Evolutionary conservation across 179 eudicot genomes (phyloP).

Genomic region (Spergularia azorica): DNA sequence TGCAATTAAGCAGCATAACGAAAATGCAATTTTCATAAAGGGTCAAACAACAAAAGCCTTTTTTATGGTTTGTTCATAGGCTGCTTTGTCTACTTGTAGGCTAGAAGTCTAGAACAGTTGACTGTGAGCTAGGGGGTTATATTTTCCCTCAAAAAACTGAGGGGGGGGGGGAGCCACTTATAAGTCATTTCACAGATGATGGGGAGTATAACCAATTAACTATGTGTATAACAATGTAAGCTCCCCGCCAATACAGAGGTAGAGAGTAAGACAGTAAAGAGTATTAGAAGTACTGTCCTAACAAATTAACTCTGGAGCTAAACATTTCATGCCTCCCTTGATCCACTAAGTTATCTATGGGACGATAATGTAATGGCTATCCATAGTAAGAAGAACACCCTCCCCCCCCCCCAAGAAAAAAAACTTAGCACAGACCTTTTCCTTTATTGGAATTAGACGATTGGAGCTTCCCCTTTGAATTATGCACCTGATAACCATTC

Average conservation of each 20-base stretch:
- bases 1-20: too few species aligned
- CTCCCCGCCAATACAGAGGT: background rate
- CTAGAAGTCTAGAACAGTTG: too few species aligned
- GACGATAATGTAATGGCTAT: background rate
- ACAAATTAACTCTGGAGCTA: background rate
- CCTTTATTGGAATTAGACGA: slow-evolving; percentile 37
- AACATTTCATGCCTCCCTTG: background rate
- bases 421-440: slow-evolving; percentile 39
- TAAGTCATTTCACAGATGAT: background rate
- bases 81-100: too few species aligned
- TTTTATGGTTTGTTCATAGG: too few species aligned
- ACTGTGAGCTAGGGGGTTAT: too few species aligned
- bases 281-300: background rate
- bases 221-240: background rate
- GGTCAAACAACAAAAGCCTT: too few species aligned
- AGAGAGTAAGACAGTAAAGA: background rate
- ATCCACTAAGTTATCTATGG: too few species aligned
- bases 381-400: background rate
- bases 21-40: too few species aligned
- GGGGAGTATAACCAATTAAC: background rate
- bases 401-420: background rate
- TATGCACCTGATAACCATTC: slow-evolving; percentile 31
- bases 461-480: slow-evolving; percentile 38
- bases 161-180: background rate
- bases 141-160: too few species aligned